Evolutionary conservation across 345 rosid genomes (phyloP).

Genomic region (Eutrema japonicum): DNA sequence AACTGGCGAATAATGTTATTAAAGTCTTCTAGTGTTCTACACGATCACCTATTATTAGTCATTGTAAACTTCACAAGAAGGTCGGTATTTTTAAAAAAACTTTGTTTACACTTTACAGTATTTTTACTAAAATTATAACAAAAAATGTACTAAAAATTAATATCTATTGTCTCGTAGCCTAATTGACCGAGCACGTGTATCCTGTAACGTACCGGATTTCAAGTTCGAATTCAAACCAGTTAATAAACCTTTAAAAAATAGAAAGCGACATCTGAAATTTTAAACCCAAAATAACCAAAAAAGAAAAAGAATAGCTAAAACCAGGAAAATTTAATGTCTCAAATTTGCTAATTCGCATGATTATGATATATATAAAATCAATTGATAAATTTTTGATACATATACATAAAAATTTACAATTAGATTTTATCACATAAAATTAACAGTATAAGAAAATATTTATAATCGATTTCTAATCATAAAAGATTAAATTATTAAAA

Average conservation of each 20-base stretch:
- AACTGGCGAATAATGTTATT: background rate
- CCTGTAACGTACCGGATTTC: slow-evolving; percentile 31
- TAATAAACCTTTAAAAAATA: slow-evolving; percentile 24
- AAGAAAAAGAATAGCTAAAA: slow-evolving; percentile 12
- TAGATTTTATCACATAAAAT: too few species aligned
- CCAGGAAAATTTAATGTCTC: background rate
- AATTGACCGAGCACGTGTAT: slow-evolving; percentile 22
- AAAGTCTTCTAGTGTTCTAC: slow-evolving; percentile 16
- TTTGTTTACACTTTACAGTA: background rate
- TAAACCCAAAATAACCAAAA: background rate
- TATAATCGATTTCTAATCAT: too few species aligned
- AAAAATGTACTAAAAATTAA: background rate
- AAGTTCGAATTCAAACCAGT: slow-evolving; percentile 23
- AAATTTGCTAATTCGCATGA: too few species aligned
- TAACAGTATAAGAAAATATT: too few species aligned
- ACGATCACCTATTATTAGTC: slow-evolving; percentile 5
- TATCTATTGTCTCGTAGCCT: background rate
- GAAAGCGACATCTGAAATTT: slow-evolving; percentile 37
- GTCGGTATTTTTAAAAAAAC: too few species aligned
- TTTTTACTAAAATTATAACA: background rate
- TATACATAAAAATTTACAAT: too few species aligned
- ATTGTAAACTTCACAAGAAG: background rate
- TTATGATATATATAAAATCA: too few species aligned
- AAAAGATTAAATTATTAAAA: too few species aligned
- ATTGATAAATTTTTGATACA: too few species aligned